Base-by-base conservation (phyloP, 2,329 filamentous ascomycete species). In the Trichoderma semiorbis region DNA sequence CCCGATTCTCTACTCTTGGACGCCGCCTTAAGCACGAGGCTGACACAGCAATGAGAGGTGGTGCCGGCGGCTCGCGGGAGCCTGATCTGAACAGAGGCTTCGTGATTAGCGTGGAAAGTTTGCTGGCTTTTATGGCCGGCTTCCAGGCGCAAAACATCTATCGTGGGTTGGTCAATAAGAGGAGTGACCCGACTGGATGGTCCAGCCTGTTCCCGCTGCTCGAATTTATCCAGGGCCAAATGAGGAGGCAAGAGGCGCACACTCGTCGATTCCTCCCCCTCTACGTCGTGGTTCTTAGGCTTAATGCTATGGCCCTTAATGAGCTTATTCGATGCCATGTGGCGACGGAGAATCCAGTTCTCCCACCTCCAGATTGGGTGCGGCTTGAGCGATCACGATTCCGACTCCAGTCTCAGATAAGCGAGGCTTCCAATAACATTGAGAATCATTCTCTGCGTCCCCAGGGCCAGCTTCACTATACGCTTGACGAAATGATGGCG, bases 1-100 rank as follows among this genome's bases (percentile, higher is more conserved):
- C 75, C 14, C 79, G 76, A 36, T 84, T 84, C 74, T 79, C 78
- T 32, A 77, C 73, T 3, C 75, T 88, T 8, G 88, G 85, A 3
- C 84, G 81, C 36, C 84, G 82, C 68, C 80, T 89, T 21, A 90
- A 90, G 80, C 87, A 88, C 73, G 80, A 84, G 14, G 85, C 86
- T 30, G 88, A 90, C 73, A 64, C 76, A 4, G 83, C 79, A 18
- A 82, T 87, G 72, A 75, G 78, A 57, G 74, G 68, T 14, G 68
- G 75, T 71, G 70, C 74, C 11, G 64, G 74, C 7, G 75, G 68
- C 14, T 72, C 73, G 57, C 77, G 78, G 43, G 78, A 80, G n/a
- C 69, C 78, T 7, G 81, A 82, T 28, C 78, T 80, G 67, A 84
- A 83, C 75, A 79, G 82, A n/a, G 81, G 81, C 36, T 82, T 80